Evolutionary conservation across 176 grass and related monocot species (phyloP).

Genomic region (Musa itinerans): DNA sequence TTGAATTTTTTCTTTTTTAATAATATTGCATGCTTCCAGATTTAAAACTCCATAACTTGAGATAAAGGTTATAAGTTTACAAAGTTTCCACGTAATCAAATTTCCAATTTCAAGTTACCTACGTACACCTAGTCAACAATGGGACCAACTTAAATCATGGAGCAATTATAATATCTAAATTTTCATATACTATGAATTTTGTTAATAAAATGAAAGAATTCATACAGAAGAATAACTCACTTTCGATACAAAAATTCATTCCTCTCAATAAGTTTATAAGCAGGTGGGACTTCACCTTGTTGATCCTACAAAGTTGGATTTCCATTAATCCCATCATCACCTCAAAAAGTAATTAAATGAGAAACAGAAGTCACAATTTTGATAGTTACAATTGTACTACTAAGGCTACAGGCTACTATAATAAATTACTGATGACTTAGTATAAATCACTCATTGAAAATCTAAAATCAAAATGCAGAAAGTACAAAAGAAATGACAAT

Average conservation of each 20-base stretch:
- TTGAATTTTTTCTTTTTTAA: no score
- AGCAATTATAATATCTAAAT: background rate
- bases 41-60: no score
- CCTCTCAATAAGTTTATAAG: constrained; percentile 68
- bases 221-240: constrained; percentile 22
- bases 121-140: background rate
- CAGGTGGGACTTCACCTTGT: constrained; percentile 26
- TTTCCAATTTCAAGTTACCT: background rate
- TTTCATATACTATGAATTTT: background rate
- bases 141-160: background rate
- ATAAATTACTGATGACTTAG: no score
- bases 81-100: background rate
- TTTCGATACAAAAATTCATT: constrained; percentile 78
- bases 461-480: no score
- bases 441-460: no score
- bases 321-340: background rate
- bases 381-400: background rate
- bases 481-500: no score
- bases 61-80: no score
- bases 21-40: no score
- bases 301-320: constrained; percentile 32
- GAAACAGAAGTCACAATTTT: background rate
- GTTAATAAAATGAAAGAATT: background rate
- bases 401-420: background rate
- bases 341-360: background rate